Conservation (phyloP, 2,329 filamentous ascomycete genomes). For the Aurifilum marmelostoma region DNA sequence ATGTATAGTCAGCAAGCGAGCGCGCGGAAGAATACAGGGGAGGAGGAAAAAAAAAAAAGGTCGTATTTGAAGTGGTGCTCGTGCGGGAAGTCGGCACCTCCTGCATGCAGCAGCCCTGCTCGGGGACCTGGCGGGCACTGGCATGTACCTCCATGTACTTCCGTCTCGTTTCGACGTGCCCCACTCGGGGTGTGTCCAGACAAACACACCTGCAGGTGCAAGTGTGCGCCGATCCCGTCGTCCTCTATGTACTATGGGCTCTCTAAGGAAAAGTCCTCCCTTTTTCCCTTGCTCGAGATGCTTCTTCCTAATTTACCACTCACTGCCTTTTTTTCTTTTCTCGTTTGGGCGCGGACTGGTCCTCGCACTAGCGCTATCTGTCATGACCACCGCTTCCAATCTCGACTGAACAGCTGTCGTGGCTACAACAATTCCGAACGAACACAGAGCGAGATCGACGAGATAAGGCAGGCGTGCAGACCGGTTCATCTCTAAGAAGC, state of each 20-base stretch:
- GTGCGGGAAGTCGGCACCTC: not conserved
- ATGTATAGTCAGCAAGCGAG: not conserved
- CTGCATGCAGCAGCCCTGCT: slow-evolving; percentile 3
- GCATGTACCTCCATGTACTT: slow-evolving; percentile 11
- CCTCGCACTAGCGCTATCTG: not conserved
- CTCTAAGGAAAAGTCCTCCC: slow-evolving; percentile 4
- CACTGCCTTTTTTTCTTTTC: not conserved
- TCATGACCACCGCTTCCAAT: not conserved
- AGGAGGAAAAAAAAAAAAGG: not conserved
- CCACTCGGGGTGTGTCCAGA: not conserved
- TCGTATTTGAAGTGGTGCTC: not conserved
- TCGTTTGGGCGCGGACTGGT: not conserved
- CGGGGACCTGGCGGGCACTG: not conserved
- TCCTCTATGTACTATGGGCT: not conserved
- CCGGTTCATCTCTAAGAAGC: not conserved
- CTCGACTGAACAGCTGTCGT: not conserved
- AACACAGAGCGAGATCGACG: not conserved
- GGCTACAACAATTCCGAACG: not conserved
- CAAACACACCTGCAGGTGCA: not conserved
- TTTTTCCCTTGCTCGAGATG: not conserved
- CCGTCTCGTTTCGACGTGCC: not conserved
- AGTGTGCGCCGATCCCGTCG: slow-evolving; percentile 4
- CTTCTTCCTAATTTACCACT: not conserved
- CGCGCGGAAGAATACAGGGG: not conserved
- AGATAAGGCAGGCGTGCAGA: not conserved